Conservation (phyloP, 768 basidiomycete species). For the Boletus insuetus region DNA sequence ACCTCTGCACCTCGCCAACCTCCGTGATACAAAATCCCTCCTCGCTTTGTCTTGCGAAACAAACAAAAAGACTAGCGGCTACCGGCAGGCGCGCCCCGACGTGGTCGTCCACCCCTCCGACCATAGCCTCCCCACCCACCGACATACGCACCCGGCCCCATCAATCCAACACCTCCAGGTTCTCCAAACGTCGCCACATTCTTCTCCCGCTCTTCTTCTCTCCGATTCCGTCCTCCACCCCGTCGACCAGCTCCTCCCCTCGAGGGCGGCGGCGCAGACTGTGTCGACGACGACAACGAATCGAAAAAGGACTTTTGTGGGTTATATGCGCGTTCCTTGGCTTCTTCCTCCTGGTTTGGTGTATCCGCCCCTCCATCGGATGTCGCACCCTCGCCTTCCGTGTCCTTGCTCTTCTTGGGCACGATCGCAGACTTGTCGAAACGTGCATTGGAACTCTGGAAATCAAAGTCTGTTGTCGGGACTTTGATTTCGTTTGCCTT, state of each 20-base stretch:
- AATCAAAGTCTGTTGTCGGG: slow-evolving; percentile 80
- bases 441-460: slow-evolving; percentile 69
- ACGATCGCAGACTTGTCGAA: slow-evolving; percentile 72
- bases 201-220: slow-evolving; percentile 81
- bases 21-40: too few species aligned
- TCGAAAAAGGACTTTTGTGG: slow-evolving; percentile 83
- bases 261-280: slow-evolving; percentile 26
- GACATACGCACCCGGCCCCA: slow-evolving; percentile 80
- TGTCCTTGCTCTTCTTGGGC: slow-evolving; percentile 33
- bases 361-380: slow-evolving; percentile 30
- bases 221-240: slow-evolving; percentile 59
- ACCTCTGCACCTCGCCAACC: background rate
- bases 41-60: background rate
- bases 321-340: slow-evolving; percentile 60
- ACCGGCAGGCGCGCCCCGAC: slow-evolving; percentile 28
- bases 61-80: slow-evolving; percentile 18
- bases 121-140: slow-evolving; percentile 75
- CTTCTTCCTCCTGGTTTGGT: slow-evolving; percentile 34
- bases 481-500: slow-evolving; percentile 48
- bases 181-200: slow-evolving; percentile 89
- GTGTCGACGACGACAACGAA: slow-evolving; percentile 52
- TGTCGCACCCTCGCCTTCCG: slow-evolving; percentile 30
- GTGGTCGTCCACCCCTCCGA: slow-evolving; percentile 43
- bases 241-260: slow-evolving; percentile 40
- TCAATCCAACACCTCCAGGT: slow-evolving; percentile 71